Percentiles rank a stretch among this genome's conserved stretches.
Conservation (phyloP, 2,329 filamentous ascomycete genomes). For the Malbranchea cinnamomea region DNA sequence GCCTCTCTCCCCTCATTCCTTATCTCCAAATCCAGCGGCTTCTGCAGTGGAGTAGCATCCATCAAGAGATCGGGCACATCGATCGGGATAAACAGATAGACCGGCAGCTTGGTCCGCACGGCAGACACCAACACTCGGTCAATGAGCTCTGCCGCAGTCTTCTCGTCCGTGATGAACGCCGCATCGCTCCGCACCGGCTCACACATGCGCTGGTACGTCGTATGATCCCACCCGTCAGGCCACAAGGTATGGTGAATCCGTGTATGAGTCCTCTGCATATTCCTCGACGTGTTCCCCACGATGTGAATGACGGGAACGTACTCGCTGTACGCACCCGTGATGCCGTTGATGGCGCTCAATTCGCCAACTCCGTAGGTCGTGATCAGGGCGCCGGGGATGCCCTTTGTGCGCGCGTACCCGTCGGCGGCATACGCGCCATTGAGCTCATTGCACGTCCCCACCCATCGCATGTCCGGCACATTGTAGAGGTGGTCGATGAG, state of each 20-base stretch:
- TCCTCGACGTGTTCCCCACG: constrained; percentile 38
- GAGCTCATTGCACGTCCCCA: constrained; percentile 44
- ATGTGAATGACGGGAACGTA: constrained; percentile 47
- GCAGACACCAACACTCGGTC: constrained; percentile 13
- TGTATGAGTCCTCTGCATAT: constrained; percentile 32
- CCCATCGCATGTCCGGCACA: constrained; percentile 23
- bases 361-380: constrained; percentile 49
- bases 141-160: constrained; percentile 12
- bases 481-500: constrained; percentile 12
- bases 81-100: constrained; percentile 14
- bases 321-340: constrained; percentile 38
- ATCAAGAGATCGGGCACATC: constrained; percentile 11
- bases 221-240: constrained; percentile 15
- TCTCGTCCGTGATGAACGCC: constrained; percentile 14
- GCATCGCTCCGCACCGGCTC: constrained; percentile 11
- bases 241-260: constrained; percentile 20
- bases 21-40: constrained; percentile 8
- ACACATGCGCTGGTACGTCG: constrained; percentile 11
- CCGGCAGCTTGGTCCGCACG: constrained; percentile 12
- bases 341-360: constrained; percentile 23
- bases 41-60: constrained; percentile 7
- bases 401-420: constrained; percentile 42
- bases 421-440: constrained; percentile 34
- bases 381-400: constrained; percentile 28
- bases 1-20: constrained; percentile 7